Evolutionary conservation across 2,329 filamentous ascomycete genomes (phyloP).

Genomic region (Parascedosporium putredinis): DNA sequence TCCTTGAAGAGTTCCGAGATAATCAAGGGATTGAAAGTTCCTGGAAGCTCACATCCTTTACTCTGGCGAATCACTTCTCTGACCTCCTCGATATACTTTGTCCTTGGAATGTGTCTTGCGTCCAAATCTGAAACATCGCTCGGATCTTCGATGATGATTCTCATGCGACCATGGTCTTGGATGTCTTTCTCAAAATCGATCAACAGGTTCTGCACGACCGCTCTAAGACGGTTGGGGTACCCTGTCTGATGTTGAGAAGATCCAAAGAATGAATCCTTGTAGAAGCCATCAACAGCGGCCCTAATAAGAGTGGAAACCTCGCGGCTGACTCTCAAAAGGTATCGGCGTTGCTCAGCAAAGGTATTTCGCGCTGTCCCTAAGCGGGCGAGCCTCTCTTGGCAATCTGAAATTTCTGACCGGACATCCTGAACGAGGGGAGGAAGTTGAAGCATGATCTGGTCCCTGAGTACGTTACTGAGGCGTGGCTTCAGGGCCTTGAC

Average conservation of each 20-base stretch:
- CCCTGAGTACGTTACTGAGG: constrained; percentile 15
- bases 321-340: constrained; percentile 35
- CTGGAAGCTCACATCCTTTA: constrained; percentile 13
- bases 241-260: constrained; percentile 19
- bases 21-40: constrained; percentile 12
- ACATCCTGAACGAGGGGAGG: constrained; percentile 18
- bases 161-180: not conserved
- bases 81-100: constrained; percentile 1
- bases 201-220: constrained; percentile 17
- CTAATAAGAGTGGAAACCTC: constrained; percentile 32
- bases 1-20: constrained; percentile 13
- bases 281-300: constrained; percentile 39
- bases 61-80: constrained; percentile 7
- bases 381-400: constrained; percentile 7
- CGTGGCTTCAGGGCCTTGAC: constrained; percentile 13
- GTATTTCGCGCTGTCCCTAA: constrained; percentile 13
- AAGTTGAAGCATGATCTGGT: constrained; percentile 20
- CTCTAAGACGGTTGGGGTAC: constrained; percentile 20
- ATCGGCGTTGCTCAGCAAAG: constrained; percentile 27
- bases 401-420: constrained; percentile 9
- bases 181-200: constrained; percentile 14
- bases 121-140: constrained; percentile 11
- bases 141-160: not conserved
- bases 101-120: not conserved
- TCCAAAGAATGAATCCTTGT: constrained; percentile 40